phyloP scores from a whole-genome alignment of 306 rosid genomes.

The Leucaena leucocephala region DNA sequence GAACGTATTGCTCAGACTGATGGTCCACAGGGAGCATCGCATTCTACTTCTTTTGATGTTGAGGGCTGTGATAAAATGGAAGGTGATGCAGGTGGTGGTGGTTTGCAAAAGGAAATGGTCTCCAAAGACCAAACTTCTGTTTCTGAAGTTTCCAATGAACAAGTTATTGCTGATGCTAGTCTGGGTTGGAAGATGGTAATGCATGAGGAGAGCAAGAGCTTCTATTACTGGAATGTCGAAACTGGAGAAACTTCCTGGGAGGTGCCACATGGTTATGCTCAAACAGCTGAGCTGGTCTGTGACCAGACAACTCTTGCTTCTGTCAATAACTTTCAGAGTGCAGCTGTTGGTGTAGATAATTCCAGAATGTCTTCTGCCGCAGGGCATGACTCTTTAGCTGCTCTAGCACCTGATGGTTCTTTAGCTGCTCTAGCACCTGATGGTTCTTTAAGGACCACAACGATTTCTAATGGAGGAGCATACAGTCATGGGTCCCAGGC shows the following conservation, averaged over 20 bases:
- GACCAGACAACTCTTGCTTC: constrained; percentile 42
- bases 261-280: constrained; percentile 71
- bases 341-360: constrained; percentile 41
- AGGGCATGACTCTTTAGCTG: constrained; percentile 40
- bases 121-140: constrained; percentile 45
- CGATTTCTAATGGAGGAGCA: constrained; percentile 40
- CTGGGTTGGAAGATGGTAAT: constrained; percentile 89
- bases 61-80: constrained; percentile 50
- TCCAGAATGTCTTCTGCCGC: constrained; percentile 42
- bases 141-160: constrained; percentile 49
- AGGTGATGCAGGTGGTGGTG: constrained; percentile 38
- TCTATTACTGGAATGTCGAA: constrained; percentile 90
- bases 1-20: constrained; percentile 48
- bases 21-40: constrained; percentile 45
- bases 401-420: constrained; percentile 40
- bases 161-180: constrained; percentile 54
- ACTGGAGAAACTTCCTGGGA: constrained; percentile 99
- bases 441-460: constrained; percentile 34
- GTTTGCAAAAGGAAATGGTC: constrained; percentile 46
- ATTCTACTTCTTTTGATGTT: constrained; percentile 42
- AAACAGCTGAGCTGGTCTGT: constrained; percentile 50
- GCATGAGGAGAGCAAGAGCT: constrained; percentile 88
- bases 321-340: constrained; percentile 32
- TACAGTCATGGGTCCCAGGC: constrained; percentile 50
- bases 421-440: constrained; percentile 40